Percentiles rank a stretch among this genome's conserved stretches.
These are phyloP conservation scores for Curvularia lunata DNA, from an alignment of 2,329 filamentous ascomycete genomes.

Conservation along the genomic window DNA sequence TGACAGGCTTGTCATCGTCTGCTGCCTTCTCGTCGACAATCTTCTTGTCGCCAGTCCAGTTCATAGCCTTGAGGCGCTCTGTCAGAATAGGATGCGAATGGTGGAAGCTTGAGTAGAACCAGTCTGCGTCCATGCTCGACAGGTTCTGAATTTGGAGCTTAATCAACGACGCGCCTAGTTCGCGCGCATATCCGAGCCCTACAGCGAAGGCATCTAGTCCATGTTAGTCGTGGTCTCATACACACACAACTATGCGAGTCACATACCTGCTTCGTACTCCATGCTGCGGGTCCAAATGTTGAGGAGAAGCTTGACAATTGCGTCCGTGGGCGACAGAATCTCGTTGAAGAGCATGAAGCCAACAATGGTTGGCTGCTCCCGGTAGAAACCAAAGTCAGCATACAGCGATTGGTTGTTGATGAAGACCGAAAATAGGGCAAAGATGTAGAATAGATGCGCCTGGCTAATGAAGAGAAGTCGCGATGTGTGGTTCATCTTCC, in stretches of 20 bases:
- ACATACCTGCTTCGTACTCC: slow-evolving; percentile 86
- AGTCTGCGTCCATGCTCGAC: slow-evolving; percentile 98
- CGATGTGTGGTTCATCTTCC: slow-evolving; percentile 94
- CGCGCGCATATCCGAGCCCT: slow-evolving; percentile 79
- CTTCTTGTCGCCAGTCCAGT: slow-evolving; percentile 76
- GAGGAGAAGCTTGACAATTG: slow-evolving; percentile 93
- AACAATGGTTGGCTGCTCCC: slow-evolving; percentile 87
- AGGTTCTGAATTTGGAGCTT: slow-evolving; percentile 99
- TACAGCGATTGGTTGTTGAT: slow-evolving; percentile 95
- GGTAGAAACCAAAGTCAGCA: slow-evolving; percentile 85
- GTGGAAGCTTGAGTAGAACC: slow-evolving; percentile 98
- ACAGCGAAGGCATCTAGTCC: slow-evolving; percentile 79
- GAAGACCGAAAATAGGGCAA: slow-evolving; percentile 94
- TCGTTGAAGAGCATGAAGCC: slow-evolving; percentile 98
- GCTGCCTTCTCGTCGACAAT: slow-evolving; percentile 57
- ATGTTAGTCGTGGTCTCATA: slow-evolving; percentile 25
- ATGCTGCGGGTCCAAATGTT: slow-evolving; percentile 93
- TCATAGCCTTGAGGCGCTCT: slow-evolving; percentile 87
- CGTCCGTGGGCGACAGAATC: slow-evolving; percentile 91
- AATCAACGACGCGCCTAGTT: slow-evolving; percentile 87
- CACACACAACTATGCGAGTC: neutral
- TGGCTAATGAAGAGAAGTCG: slow-evolving; percentile 81
- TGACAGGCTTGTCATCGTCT: slow-evolving; percentile 66
- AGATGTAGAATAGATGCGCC: slow-evolving; percentile 95
- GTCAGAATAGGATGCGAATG: slow-evolving; percentile 97